These are phyloP conservation scores for Acidiella bohemica DNA, from an alignment of 495 filamentous ascomycete genomes.

Conservation along the genomic window DNA sequence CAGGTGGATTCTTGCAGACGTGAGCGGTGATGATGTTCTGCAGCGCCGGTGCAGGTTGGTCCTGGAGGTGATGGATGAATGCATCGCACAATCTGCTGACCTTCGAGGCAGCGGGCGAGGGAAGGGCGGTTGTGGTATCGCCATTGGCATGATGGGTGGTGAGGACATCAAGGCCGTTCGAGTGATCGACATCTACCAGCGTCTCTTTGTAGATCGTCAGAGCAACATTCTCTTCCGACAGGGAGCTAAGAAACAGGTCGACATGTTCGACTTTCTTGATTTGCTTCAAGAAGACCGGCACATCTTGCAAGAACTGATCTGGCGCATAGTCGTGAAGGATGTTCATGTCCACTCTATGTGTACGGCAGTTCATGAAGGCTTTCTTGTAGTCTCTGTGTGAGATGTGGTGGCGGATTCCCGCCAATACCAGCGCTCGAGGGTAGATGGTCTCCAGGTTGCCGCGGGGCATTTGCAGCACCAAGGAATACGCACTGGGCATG, in stretches of 20 bases:
- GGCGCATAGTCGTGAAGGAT: slow-evolving; percentile 90
- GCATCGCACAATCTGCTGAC: slow-evolving; percentile 83
- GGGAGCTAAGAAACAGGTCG: slow-evolving; percentile 59
- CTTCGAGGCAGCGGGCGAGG: slow-evolving; percentile 37
- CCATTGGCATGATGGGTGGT: background rate
- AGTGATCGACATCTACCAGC: slow-evolving; percentile 12
- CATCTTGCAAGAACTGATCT: slow-evolving; percentile 61
- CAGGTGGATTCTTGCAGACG: slow-evolving; percentile 82
- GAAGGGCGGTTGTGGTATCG: background rate
- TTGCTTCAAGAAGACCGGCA: slow-evolving; percentile 71
- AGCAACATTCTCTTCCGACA: slow-evolving; percentile 86
- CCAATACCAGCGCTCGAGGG: slow-evolving; percentile 80
- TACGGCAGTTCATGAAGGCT: slow-evolving; percentile 77
- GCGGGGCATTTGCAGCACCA: slow-evolving; percentile 84
- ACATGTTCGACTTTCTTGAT: slow-evolving; percentile 72
- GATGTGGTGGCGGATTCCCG: slow-evolving; percentile 69
- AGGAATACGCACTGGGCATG: slow-evolving; percentile 69
- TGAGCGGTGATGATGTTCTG: slow-evolving; percentile 92
- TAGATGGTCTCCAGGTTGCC: slow-evolving; percentile 94
- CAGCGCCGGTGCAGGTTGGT: slow-evolving; percentile 52
- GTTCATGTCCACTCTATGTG: slow-evolving; percentile 93
- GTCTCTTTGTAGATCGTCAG: slow-evolving; percentile 91
- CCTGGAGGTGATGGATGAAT: slow-evolving; percentile 53
- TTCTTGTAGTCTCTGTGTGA: slow-evolving; percentile 63
- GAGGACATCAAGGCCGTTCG: too few relatives aligned